Percentiles rank a stretch among this genome's conserved stretches.
phyloP scores from a whole-genome alignment of 2,329 filamentous ascomycete genomes.

The Cercospora zeae-maydis region DNA sequence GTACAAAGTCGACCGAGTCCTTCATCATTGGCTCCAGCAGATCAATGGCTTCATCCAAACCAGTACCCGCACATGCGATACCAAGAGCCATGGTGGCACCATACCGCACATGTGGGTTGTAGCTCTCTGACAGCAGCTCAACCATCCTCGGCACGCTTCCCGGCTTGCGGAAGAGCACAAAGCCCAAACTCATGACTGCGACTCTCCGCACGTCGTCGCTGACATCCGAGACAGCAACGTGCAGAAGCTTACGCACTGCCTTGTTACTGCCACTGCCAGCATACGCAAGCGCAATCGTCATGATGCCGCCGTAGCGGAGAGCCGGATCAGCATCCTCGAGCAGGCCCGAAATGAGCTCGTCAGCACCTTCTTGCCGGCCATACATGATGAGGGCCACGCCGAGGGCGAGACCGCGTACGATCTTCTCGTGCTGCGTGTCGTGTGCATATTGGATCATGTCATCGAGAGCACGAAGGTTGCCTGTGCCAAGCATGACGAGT shows the following conservation, averaged over 20 bases:
- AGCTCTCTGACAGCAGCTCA: slow-evolving; percentile 93
- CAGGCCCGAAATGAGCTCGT: slow-evolving; percentile 89
- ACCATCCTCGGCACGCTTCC: slow-evolving; percentile 98
- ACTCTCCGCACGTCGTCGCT: slow-evolving; percentile 95
- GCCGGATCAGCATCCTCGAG: slow-evolving; percentile 91
- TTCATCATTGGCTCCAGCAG: slow-evolving; percentile 99
- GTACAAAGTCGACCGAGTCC: slow-evolving; percentile 96
- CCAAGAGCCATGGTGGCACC: slow-evolving; percentile 97
- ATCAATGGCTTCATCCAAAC: slow-evolving; percentile 92
- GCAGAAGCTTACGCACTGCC: slow-evolving; percentile 90
- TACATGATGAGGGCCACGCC: slow-evolving; percentile 99
- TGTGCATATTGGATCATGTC: slow-evolving; percentile 98
- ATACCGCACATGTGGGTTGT: slow-evolving; percentile 97
- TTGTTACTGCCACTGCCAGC: slow-evolving; percentile 98
- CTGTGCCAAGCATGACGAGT: slow-evolving; percentile 97
- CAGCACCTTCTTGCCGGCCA: slow-evolving; percentile 86
- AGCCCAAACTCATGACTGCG: slow-evolving; percentile 95
- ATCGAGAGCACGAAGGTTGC: slow-evolving; percentile 85
- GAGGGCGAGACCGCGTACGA: slow-evolving; percentile 88
- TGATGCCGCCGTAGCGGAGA: slow-evolving; percentile 92
- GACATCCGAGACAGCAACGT: slow-evolving; percentile 95
- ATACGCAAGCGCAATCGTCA: slow-evolving; percentile 97
- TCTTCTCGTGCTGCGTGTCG: slow-evolving; percentile 98
- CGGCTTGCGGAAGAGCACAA: slow-evolving; percentile 97
- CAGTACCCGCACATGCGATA: slow-evolving; percentile 95